Conservation (phyloP, 768 basidiomycete genomes). For the Baorangia bicolor region DNA sequence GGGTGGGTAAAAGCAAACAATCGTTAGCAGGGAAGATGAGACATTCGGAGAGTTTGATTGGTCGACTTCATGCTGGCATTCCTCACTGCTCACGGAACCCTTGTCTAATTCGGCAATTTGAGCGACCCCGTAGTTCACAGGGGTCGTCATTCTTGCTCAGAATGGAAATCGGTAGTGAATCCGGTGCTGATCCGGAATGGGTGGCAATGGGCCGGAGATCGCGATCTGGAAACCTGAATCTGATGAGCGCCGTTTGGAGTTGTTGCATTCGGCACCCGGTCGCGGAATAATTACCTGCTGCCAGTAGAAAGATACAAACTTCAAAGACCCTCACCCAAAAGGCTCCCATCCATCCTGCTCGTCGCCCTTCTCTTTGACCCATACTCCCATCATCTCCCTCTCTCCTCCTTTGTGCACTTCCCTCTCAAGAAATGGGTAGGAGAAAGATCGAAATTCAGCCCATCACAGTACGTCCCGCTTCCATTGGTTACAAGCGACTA, state of each 20-base stretch:
- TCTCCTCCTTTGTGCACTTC: neutral
- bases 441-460: constrained; percentile 84
- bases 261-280: constrained; percentile 39
- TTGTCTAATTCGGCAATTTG: neutral
- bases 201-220: constrained; percentile 4
- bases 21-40: neutral
- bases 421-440: constrained; percentile 53
- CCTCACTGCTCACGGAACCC: neutral
- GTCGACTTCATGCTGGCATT: neutral
- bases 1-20: neutral
- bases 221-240: constrained; percentile 25
- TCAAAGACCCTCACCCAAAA: constrained; percentile 33
- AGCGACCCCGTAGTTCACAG: constrained; percentile 12
- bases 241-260: constrained; percentile 37
- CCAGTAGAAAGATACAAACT: constrained; percentile 36
- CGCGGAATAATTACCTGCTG: constrained; percentile 39
- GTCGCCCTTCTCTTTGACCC: constrained; percentile 16
- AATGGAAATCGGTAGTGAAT: constrained; percentile 10
- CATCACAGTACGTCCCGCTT: constrained; percentile 58
- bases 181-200: constrained; percentile 31
- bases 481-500: constrained; percentile 15
- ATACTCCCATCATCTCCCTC: constrained; percentile 23
- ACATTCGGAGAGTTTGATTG: constrained; percentile 4
- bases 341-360: constrained; percentile 31
- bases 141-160: neutral